phyloP scores from a whole-genome alignment of 345 rosid species.

The Ricinus communis region DNA sequence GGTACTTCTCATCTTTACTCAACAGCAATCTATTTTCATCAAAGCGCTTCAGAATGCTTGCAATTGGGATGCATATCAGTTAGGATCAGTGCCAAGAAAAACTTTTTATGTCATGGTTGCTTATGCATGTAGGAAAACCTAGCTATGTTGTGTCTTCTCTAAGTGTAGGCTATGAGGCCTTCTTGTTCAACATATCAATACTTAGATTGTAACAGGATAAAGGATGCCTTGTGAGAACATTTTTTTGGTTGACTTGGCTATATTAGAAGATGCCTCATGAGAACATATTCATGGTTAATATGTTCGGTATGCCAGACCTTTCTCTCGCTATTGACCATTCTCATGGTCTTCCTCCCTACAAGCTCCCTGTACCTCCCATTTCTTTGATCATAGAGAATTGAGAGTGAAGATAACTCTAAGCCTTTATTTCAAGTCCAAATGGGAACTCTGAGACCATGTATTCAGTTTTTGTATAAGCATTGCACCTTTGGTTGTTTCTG shows the following conservation, averaged over 20 bases:
- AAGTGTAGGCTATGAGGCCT: not conserved
- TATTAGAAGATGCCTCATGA: not conserved
- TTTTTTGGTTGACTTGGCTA: not conserved
- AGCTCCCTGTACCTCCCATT: too few relatives aligned
- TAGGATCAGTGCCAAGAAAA: not conserved
- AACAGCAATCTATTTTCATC: not conserved
- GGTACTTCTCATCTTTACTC: not conserved
- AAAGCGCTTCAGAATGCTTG: not conserved
- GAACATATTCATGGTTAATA: too few relatives aligned
- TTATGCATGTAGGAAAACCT: not conserved
- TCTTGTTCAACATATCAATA: not conserved
- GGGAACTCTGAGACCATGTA: not conserved
- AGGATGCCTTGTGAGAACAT: too few relatives aligned
- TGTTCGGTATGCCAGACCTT: too few relatives aligned
- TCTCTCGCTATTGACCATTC: too few relatives aligned
- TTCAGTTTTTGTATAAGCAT: not conserved
- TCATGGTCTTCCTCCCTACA: too few relatives aligned
- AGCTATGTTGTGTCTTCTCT: not conserved
- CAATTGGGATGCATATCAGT: not conserved
- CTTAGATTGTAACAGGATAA: not conserved
- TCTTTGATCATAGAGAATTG: not conserved
- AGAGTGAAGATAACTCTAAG: not conserved
- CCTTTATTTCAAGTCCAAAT: not conserved
- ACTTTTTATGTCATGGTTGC: not conserved
- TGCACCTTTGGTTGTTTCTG: not conserved